A percentile compares a stretch with the other conserved stretches of the same genome.
phyloP scores from a whole-genome alignment of 495 filamentous ascomycete genomes.

The Penicillium ucsense region DNA sequence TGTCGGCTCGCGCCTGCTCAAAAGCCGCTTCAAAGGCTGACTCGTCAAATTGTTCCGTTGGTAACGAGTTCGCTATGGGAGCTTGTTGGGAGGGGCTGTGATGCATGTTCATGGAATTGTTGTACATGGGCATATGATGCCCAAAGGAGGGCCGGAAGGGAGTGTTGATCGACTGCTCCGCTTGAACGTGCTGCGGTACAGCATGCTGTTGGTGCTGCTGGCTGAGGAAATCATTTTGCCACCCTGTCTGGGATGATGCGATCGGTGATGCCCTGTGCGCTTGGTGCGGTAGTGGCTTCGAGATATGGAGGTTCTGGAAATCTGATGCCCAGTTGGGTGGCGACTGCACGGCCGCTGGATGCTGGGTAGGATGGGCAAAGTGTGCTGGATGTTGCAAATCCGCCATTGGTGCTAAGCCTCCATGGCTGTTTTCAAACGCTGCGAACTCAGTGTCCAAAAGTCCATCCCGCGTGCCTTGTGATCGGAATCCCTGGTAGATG shows the following conservation, averaged over 20 bases:
- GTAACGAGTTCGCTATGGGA: conserved; percentile 8
- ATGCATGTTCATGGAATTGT: conserved; percentile 14
- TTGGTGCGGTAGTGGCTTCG: conserved; percentile 27
- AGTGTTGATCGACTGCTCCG: conserved; percentile 13
- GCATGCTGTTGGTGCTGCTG: conserved; percentile 29
- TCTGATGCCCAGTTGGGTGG: conserved; percentile 37
- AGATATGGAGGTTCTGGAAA: conserved; percentile 40
- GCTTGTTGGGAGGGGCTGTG: conserved; percentile 15
- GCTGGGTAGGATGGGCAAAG: conserved; percentile 13
- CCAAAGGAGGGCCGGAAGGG: conserved; percentile 27
- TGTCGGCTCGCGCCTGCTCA: conserved; percentile 35
- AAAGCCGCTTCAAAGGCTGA: conserved; percentile 57
- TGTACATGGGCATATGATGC: conserved; percentile 18
- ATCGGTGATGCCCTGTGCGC: conserved; percentile 17
- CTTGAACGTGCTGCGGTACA: conserved; percentile 11
- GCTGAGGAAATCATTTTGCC: conserved; percentile 47
- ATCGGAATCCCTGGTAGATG: conserved; percentile 49
- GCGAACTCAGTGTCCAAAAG: conserved; percentile 59
- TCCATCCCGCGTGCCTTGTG: conserved; percentile 43
- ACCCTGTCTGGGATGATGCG: conserved; percentile 29
- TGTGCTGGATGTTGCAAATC: conserved; percentile 23
- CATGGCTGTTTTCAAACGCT: conserved; percentile 53
- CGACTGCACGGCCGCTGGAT: conserved; percentile 9
- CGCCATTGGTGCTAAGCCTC: conserved; percentile 17
- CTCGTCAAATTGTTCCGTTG: conserved; percentile 42